Conservation (phyloP, 2,329 filamentous ascomycete genomes). For the Fusarium ambrosium region DNA sequence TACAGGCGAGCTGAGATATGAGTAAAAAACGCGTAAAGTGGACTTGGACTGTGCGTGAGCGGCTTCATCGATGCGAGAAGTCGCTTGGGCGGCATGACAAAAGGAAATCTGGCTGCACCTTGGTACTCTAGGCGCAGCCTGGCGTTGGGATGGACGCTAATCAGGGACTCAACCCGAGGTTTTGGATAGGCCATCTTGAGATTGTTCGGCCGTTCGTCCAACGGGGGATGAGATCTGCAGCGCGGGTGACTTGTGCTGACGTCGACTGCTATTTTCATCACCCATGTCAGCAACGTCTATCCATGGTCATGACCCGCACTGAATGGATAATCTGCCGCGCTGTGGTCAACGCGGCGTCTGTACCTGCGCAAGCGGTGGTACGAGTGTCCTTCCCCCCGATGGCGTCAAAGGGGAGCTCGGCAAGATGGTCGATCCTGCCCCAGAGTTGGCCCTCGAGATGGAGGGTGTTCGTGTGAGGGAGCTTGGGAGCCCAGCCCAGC, state of each 20-base stretch:
- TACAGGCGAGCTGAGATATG: conserved; percentile 31
- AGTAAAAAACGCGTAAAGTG: conserved; percentile 10
- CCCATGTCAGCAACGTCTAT: conserved; percentile 10
- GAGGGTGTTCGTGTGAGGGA: conserved; percentile 18
- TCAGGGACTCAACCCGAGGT: background rate
- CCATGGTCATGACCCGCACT: conserved; percentile 12
- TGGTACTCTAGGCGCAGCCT: conserved; percentile 1
- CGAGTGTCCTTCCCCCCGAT: conserved; percentile 35
- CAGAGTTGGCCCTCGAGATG: conserved; percentile 23
- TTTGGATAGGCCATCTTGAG: conserved; percentile 10
- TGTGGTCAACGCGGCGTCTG: conserved; percentile 36
- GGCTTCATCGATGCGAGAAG: background rate
- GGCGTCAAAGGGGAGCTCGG: conserved; percentile 39
- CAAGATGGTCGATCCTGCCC: conserved; percentile 42
- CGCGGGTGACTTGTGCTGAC: conserved; percentile 32
- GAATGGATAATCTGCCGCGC: conserved; percentile 34
- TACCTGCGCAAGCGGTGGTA: conserved; percentile 45
- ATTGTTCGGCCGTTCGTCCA: conserved; percentile 25
- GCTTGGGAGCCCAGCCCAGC: conserved; percentile 1
- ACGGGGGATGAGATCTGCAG: conserved; percentile 39
- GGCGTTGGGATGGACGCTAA: conserved; percentile 23
- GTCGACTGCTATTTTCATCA: conserved; percentile 42
- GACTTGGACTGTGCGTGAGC: background rate
- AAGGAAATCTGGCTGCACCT: conserved; percentile 1
- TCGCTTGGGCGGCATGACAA: conserved; percentile 1